Evolutionary conservation across 148 eudicot genomes (phyloP), one percentile per base, ranked within the genome.

Genomic region (Hydrangea macrophylla): DNA sequence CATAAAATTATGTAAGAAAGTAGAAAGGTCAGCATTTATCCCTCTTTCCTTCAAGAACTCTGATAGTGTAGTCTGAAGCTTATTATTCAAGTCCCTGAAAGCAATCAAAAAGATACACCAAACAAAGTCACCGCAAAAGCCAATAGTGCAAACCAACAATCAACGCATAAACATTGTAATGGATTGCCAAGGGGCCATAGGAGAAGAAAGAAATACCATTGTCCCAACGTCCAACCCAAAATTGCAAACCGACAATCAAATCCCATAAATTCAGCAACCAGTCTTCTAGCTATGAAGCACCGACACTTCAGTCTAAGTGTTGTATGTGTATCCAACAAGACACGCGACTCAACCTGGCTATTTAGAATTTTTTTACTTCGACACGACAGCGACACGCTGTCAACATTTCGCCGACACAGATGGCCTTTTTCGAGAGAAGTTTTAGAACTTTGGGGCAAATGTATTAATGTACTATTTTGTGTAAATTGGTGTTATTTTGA

Each of bases 1-100:
- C 84, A 85, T 84, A 68, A 75, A 87, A 26, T 79, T 74, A 77
- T 90, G 89, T 84, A 90, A 73, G 84, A 90, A 90, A 71, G 17
- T 35, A 62, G 85, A 80, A 54, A 87, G 88, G 27, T 85, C 87
- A 42, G 70, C 76, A 56, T 80, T 70, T 61, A 90, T 79, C 24
- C 89, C 92, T 76, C 96, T 87, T 68, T 71, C 84, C 71, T 83
- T 79, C 83, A 90, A 79, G 75, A 83, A 87, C 50, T 84, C 83
- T 36, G 70, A 68, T 27, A 90, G 70, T 72, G 78, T 80, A 72
- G 68, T 82, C 62, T 75, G 88, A 71, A 90, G 80, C 79, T 83
- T 82, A 17, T 72, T 76, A 53, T 80, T 70, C 75, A 79, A 50
- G 17, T 80, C 76, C 82, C 96, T 90, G 90, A 60, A 57, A 73